These are phyloP conservation scores for Fusarium denticulatum DNA, from an alignment of 2,329 filamentous ascomycete genomes.

Conservation along the genomic window DNA sequence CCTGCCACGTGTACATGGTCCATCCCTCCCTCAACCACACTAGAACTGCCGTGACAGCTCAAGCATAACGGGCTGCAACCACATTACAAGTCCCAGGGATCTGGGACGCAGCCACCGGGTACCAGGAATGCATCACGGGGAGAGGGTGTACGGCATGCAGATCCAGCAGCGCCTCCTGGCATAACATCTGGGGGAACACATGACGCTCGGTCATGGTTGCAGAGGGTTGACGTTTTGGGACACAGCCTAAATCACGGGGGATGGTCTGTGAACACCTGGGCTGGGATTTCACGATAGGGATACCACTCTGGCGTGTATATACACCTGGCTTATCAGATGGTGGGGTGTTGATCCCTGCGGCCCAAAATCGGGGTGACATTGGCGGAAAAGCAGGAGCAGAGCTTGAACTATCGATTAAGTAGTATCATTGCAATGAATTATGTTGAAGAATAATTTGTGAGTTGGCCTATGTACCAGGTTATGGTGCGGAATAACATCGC, in stretches of 20 bases:
- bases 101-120: too few relatives aligned
- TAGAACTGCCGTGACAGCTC: neutral
- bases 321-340: slow-evolving; percentile 22
- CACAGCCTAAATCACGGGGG: slow-evolving; percentile 3
- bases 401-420: too few relatives aligned
- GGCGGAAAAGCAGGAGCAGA: neutral
- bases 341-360: slow-evolving; percentile 17
- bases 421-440: too few relatives aligned
- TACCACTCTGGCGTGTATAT: slow-evolving; percentile 27
- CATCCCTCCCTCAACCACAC: neutral
- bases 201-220: neutral
- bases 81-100: fast-evolving
- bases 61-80: neutral
- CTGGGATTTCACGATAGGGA: slow-evolving; percentile 11
- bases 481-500: neutral
- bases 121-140: neutral
- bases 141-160: neutral
- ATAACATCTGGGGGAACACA: neutral
- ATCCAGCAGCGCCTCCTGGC: neutral
- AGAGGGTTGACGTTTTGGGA: neutral
- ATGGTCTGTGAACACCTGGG: neutral
- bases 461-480: fast-evolving
- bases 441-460: too few relatives aligned
- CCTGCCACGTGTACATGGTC: neutral
- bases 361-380: neutral